Evolutionary conservation across 2,329 filamentous ascomycete genomes (phyloP), one percentile per base, ranked within the genome.

Genomic region (Lomentospora prolificans): DNA sequence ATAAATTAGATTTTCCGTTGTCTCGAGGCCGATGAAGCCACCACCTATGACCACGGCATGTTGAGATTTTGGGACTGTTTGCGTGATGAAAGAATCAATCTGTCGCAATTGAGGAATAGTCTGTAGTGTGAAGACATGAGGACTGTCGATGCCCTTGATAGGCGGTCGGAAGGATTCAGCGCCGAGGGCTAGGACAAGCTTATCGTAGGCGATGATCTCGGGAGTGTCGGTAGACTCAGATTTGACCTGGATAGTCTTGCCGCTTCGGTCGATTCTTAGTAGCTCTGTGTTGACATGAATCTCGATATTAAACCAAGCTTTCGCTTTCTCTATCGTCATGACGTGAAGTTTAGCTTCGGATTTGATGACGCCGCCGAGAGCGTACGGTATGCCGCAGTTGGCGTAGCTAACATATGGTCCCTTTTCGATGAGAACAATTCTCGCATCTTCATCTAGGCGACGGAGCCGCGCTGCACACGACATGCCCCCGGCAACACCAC

Each of bases 331-430:
- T 14, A 17, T 17, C 36, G 36, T 41, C 36, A 41, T 41, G n/a
- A 41, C 36, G n/a, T 41, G 36, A 8, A 41, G 36, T 17, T 41
- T 41, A 17, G 36, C 36, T 12, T 41, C 36, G 36, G 36, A 41
- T 7, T 41, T 17, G 36, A 41, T 41, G 3, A 41, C 36, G n/a
- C 36, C 36, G 36, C 36, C 36, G 36, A 41, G 36, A 17, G 36
- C 36, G n/a, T 41, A 41, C n/a, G 36, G 36, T 14, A 41, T 41
- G 36, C 36, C 36, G 36, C 36, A 41, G n/a, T 41, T 41, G 14
- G 67, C 36, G 36, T 41, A 41, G 36, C 36, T 41, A 8, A 41
- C 19, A 17, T 41, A 41, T 14, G 36, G 36, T 5, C 36, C 36
- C 36, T 41, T 41, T 41, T 41, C 36, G 36, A 41, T 17, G n/a